Percentiles rank a stretch among this genome's conserved stretches.
Conservation (phyloP, 352 stramenopile species). For the Peronospora farinosa region DNA sequence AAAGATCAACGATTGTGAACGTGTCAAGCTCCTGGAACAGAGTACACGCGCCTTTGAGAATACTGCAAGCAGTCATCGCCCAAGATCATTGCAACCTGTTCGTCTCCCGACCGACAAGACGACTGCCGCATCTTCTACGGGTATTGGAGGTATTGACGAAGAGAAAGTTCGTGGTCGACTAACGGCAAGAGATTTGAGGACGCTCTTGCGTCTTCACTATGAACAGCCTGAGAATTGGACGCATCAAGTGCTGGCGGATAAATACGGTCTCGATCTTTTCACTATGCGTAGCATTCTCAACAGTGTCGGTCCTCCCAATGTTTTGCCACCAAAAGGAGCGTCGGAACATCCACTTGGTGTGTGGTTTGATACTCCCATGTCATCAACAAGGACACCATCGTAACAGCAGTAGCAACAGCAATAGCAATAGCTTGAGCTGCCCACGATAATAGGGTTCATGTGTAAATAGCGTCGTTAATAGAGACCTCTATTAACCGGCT, state of each 20-base stretch:
- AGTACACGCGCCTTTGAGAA: conserved; percentile 43
- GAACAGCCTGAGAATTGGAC: conserved; percentile 51
- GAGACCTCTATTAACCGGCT: background rate
- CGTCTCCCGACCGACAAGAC: conserved; percentile 53
- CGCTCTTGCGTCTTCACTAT: conserved; percentile 58
- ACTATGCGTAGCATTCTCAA: conserved; percentile 35
- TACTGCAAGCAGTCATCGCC: conserved; percentile 61
- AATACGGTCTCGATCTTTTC: conserved; percentile 37
- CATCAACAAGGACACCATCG: background rate
- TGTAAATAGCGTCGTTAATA: background rate
- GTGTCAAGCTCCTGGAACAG: conserved; percentile 48
- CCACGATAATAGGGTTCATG: background rate
- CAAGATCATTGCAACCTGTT: conserved; percentile 33
- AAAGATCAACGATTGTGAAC: conserved; percentile 49
- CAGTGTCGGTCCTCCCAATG: conserved; percentile 46
- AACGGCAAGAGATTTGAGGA: conserved; percentile 47
- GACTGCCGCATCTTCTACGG: conserved; percentile 34
- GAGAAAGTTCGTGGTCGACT: conserved; percentile 40
- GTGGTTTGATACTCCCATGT: conserved; percentile 34
- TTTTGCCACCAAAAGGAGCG: conserved; percentile 42
- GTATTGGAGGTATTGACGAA: conserved; percentile 28
- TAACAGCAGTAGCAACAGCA: background rate
- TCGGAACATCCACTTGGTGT: conserved; percentile 54
- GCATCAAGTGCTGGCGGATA: conserved; percentile 36
- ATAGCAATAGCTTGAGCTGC: no score